These are phyloP conservation scores for Pinus taeda DNA, from an alignment of 75 land plant species.

Conservation along the genomic window DNA sequence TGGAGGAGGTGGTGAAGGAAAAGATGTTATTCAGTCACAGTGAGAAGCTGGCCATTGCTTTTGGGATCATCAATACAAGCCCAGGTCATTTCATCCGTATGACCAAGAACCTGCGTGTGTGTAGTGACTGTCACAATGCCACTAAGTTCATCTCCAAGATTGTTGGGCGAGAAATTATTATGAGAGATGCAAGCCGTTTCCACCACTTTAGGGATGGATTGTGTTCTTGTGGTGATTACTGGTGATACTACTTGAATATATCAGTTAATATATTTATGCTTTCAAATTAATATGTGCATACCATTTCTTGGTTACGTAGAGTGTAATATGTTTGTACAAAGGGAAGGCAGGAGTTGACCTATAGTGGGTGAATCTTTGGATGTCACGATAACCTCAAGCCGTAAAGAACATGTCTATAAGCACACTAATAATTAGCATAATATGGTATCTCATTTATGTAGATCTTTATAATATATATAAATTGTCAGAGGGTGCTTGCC, in stretches of 20 bases:
- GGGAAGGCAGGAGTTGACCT: no score
- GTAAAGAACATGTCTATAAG: no score
- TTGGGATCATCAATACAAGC: constrained; percentile 6
- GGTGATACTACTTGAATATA: not conserved
- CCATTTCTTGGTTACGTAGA: no score
- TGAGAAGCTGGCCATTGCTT: constrained; percentile 12
- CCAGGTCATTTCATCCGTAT: not conserved
- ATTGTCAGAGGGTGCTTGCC: no score
- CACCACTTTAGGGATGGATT: constrained; percentile 4
- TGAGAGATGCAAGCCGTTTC: constrained; percentile 9
- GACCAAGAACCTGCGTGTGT: constrained; percentile 7
- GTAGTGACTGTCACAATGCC: constrained; percentile 10
- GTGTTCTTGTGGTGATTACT: constrained; percentile 11
- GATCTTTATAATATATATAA: no score
- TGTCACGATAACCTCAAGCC: no score
- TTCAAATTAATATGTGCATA: no score
- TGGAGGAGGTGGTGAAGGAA: constrained; percentile 8
- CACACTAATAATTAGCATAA: no score
- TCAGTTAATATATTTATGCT: no score
- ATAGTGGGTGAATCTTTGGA: no score
- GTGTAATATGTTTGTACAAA: no score
- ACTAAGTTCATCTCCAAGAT: constrained; percentile 12
- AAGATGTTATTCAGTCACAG: not conserved
- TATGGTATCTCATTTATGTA: no score
- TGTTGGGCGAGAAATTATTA: constrained; percentile 5